phyloP scores from a whole-genome alignment of 1,284 basidiomycete species.

The Puccinia horiana region DNA sequence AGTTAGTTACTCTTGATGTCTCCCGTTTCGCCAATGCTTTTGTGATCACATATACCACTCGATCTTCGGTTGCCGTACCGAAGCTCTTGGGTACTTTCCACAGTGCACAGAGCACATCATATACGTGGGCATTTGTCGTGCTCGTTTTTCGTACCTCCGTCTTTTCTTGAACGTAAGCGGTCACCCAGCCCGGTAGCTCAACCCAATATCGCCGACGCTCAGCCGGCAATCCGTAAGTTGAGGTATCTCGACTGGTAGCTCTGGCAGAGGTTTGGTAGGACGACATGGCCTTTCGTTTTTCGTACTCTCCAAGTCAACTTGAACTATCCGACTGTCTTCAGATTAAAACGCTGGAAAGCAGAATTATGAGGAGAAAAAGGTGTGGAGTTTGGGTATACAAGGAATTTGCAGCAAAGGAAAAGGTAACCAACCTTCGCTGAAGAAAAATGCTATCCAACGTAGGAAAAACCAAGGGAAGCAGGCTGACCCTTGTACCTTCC shows the following conservation, averaged over 20 bases:
- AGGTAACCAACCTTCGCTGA: too few species aligned
- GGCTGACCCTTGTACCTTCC: too few species aligned
- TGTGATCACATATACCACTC: slow-evolving; percentile 9
- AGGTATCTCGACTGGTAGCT: background rate
- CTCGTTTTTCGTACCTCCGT: background rate
- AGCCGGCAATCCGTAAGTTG: background rate
- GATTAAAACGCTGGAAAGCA: too few species aligned
- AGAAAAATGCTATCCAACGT: too few species aligned
- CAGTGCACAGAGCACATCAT: background rate
- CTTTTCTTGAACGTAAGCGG: background rate
- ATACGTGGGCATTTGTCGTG: background rate
- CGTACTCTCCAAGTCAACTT: too few species aligned
- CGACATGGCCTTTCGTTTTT: background rate
- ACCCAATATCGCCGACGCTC: slow-evolving; percentile 18
- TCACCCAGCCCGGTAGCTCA: slow-evolving; percentile 25
- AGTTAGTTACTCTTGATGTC: background rate
- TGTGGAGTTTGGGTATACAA: too few species aligned
- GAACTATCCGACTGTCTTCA: too few species aligned
- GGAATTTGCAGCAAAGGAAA: too few species aligned
- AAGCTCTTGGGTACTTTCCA: slow-evolving; percentile 20
- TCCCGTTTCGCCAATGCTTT: background rate
- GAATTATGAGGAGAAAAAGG: too few species aligned
- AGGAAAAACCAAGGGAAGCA: too few species aligned
- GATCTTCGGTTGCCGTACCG: background rate
- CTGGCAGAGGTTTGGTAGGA: background rate